A percentile compares a stretch with the other conserved stretches of the same genome.
phyloP scores from a whole-genome alignment of 768 basidiomycete genomes.

The Pleurotus pulmonarius region DNA sequence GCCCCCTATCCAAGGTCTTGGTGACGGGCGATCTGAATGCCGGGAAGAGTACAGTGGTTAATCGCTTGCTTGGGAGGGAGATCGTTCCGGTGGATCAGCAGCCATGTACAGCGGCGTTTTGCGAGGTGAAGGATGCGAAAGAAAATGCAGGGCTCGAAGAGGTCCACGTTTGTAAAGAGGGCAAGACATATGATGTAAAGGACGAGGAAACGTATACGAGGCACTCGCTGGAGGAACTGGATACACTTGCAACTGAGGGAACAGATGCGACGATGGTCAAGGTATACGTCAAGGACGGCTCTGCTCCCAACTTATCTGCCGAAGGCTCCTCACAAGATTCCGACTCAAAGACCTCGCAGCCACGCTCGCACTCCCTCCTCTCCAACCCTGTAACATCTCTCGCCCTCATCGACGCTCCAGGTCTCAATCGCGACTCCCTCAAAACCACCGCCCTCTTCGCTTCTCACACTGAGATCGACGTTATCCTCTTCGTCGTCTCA shows the following conservation, averaged over 20 bases:
- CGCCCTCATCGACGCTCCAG: slow-evolving; percentile 97
- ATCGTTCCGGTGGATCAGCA: slow-evolving; percentile 98
- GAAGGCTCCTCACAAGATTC: slow-evolving; percentile 24
- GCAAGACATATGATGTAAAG: slow-evolving; percentile 58
- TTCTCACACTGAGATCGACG: slow-evolving; percentile 97
- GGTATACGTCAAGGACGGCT: slow-evolving; percentile 83
- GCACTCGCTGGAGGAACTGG: slow-evolving; percentile 64
- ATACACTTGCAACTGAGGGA: slow-evolving; percentile 73
- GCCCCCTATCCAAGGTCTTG: slow-evolving; percentile 92
- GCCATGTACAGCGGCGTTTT: slow-evolving; percentile 95
- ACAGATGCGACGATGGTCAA: slow-evolving; percentile 69
- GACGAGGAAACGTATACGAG: slow-evolving; percentile 78
- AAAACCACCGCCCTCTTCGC: slow-evolving; percentile 95
- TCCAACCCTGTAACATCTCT: slow-evolving; percentile 97
- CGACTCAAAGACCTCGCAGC: too few species aligned
- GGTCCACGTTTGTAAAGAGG: slow-evolving; percentile 77
- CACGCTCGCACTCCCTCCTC: slow-evolving; percentile 57
- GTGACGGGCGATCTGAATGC: slow-evolving; percentile 98
- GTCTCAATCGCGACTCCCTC: slow-evolving; percentile 91
- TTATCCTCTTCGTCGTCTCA: slow-evolving; percentile 96
- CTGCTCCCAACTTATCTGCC: slow-evolving; percentile 44
- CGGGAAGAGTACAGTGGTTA: slow-evolving; percentile 98
- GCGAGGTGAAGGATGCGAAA: slow-evolving; percentile 89
- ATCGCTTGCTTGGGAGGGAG: slow-evolving; percentile 84
- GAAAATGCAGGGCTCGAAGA: slow-evolving; percentile 82